phyloP scores from a whole-genome alignment of 805 yeast species.

The Barnettozyma wickerhamii region DNA sequence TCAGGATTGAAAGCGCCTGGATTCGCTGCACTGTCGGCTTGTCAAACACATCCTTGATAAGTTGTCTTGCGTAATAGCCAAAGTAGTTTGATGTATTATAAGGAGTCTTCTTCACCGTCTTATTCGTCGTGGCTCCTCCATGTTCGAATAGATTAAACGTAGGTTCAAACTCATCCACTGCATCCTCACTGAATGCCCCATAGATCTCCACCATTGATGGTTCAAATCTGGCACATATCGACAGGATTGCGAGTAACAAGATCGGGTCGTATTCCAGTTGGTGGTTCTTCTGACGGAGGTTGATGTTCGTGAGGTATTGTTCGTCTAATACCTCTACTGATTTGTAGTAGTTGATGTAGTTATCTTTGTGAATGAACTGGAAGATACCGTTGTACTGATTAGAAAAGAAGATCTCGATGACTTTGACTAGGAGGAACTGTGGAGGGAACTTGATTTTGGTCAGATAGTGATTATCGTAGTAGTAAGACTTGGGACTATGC shows the following conservation, averaged over 20 bases:
- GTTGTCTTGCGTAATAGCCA: slow-evolving; percentile 34
- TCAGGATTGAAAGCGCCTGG: slow-evolving; percentile 33
- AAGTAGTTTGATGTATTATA: slow-evolving; percentile 34
- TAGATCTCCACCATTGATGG: slow-evolving; percentile 29
- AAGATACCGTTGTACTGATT: slow-evolving; percentile 15
- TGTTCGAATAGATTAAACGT: slow-evolving; percentile 4
- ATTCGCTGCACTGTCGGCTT: slow-evolving; percentile 34
- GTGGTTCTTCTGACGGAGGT: slow-evolving; percentile 1
- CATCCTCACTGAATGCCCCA: slow-evolving; percentile 30
- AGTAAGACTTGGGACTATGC: slow-evolving; percentile 1
- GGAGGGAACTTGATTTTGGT: slow-evolving; percentile 10
- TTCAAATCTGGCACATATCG: slow-evolving; percentile 33
- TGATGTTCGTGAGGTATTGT: slow-evolving; percentile 7
- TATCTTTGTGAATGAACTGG: slow-evolving; percentile 10
- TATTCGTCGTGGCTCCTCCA: background rate
- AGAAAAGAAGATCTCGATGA: slow-evolving; percentile 13
- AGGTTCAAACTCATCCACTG: slow-evolving; percentile 25
- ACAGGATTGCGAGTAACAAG: slow-evolving; percentile 31
- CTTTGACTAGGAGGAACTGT: slow-evolving; percentile 10
- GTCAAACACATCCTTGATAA: slow-evolving; percentile 32
- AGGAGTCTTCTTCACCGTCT: slow-evolving; percentile 15
- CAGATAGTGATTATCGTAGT: slow-evolving; percentile 3
- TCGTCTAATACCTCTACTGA: slow-evolving; percentile 2
- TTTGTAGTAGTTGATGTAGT: slow-evolving; percentile 7
- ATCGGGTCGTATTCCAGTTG: slow-evolving; percentile 24